Evolutionary conservation across 164 flowering plant species (phyloP).

Genomic region (Vitis vinifera): ASM3070453v1 NC_081814.1:25786001-25786500

Average conservation of each 20-base stretch:
- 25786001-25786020: too few species aligned
- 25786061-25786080: constrained; percentile 97
- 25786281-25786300: constrained; percentile 97
- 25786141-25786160: constrained; percentile 95
- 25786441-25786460: background rate
- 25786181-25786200: background rate
- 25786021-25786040: background rate
- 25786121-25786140: constrained; percentile 99
- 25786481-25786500: background rate
- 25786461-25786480: too few species aligned
- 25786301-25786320: constrained; percentile 92
- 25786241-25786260: constrained; percentile 37
- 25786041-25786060: background rate
- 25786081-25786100: constrained; percentile 95
- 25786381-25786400: constrained; percentile 98
- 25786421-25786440: background rate
- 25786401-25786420: constrained; percentile 80
- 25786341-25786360: constrained; percentile 95
- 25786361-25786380: constrained; percentile 95
- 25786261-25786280: constrained; percentile 96
- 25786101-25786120: constrained; percentile 97
- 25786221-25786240: background rate
- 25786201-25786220: constrained; percentile 1
- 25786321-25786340: constrained; percentile 91
- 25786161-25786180: constrained; percentile 7